Evolutionary conservation across 2,329 filamentous ascomycete genomes (phyloP).

Genomic region (Mycocentrospora acerina): DNA sequence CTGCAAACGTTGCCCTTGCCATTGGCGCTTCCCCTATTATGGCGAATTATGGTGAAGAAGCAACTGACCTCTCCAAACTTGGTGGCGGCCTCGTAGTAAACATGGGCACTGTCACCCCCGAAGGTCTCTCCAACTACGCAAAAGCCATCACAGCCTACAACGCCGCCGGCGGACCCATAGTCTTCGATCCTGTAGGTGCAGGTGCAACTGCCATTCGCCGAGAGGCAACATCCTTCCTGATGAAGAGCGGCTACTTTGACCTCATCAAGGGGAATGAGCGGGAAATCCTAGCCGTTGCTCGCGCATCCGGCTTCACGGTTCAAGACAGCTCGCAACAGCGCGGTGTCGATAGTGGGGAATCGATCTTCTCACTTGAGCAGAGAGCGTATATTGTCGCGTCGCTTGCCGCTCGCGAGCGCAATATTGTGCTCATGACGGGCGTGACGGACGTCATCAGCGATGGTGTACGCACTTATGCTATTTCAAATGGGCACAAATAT

Average conservation of each 20-base stretch:
- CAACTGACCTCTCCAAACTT: slow-evolving; percentile 73
- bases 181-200: slow-evolving; percentile 89
- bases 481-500: slow-evolving; percentile 75
- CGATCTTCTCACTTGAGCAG: slow-evolving; percentile 55
- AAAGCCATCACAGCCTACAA: slow-evolving; percentile 83
- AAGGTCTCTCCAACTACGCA: slow-evolving; percentile 69
- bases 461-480: slow-evolving; percentile 64
- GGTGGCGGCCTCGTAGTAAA: slow-evolving; percentile 84
- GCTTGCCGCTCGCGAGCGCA: slow-evolving; percentile 68
- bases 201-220: slow-evolving; percentile 77
- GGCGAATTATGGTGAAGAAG: slow-evolving; percentile 84
- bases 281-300: slow-evolving; percentile 73
- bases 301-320: slow-evolving; percentile 50
- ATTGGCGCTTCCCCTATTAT: slow-evolving; percentile 91
- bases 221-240: slow-evolving; percentile 68
- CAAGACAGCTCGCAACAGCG: slow-evolving; percentile 60
- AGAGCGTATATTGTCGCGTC: slow-evolving; percentile 63
- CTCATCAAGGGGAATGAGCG: slow-evolving; percentile 94
- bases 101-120: slow-evolving; percentile 87
- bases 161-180: slow-evolving; percentile 67
- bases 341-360: slow-evolving; percentile 77
- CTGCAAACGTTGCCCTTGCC: slow-evolving; percentile 83
- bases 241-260: slow-evolving; percentile 75
- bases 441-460: slow-evolving; percentile 75
- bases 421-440: slow-evolving; percentile 81